A percentile compares a stretch with the other conserved stretches of the same genome.
Evolutionary conservation across 1,139 yeast genomes (phyloP).

Genomic region (Scheffersomyces illinoinensis): DNA sequence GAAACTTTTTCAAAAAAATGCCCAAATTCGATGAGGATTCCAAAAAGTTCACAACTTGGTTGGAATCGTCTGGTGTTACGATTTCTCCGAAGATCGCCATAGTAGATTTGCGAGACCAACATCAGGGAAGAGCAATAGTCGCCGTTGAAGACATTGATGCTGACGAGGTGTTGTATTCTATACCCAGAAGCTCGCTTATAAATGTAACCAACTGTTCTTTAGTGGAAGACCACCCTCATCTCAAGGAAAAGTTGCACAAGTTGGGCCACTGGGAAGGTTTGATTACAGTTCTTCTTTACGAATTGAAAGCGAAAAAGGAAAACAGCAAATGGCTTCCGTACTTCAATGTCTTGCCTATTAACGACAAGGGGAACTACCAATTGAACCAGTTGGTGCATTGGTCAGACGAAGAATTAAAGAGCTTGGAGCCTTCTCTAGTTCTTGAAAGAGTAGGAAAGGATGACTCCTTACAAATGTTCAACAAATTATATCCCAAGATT

Average conservation of each 20-base stretch:
- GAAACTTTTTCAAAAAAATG: neutral
- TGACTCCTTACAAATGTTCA: constrained; percentile 63
- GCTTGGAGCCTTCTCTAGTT: constrained; percentile 70
- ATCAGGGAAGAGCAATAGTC: constrained; percentile 79
- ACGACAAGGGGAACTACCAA: constrained; percentile 25
- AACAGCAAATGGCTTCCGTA: constrained; percentile 68
- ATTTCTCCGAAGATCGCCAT: constrained; percentile 60
- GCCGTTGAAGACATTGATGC: constrained; percentile 60
- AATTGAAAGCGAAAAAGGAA: constrained; percentile 39
- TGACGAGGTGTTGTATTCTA: constrained; percentile 64
- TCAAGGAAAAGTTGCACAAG: constrained; percentile 34
- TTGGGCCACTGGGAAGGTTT: constrained; percentile 78
- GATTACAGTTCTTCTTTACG: constrained; percentile 66
- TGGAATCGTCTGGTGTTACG: constrained; percentile 40
- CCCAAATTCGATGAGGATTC: constrained; percentile 28
- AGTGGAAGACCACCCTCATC: constrained; percentile 29
- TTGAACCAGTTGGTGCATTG: constrained; percentile 82
- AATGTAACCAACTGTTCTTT: constrained; percentile 60
- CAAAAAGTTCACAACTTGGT: constrained; percentile 53
- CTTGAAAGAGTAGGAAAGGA: constrained; percentile 69
- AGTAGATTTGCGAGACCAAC: constrained; percentile 54
- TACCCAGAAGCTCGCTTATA: constrained; percentile 62
- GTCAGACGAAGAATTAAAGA: constrained; percentile 52
- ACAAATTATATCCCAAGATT: constrained; percentile 24
- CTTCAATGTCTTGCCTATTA: constrained; percentile 65